These are phyloP conservation scores for Ophiostoma quercus DNA, from an alignment of 2,329 filamentous ascomycete genomes.

Conservation along the genomic window DNA sequence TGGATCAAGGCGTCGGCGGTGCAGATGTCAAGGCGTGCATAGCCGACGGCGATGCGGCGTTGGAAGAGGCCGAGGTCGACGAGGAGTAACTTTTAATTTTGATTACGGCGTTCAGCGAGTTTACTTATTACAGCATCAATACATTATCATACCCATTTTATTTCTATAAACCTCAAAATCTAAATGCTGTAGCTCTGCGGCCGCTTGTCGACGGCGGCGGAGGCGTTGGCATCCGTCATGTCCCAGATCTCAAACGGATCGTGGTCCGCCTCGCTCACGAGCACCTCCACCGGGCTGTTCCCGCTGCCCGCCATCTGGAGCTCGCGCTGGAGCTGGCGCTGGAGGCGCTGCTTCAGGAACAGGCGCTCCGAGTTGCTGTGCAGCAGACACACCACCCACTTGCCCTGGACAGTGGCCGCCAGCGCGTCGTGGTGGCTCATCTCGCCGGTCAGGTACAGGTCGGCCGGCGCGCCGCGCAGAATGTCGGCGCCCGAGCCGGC, in stretches of 20 bases:
- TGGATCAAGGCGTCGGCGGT: slow-evolving; percentile 50
- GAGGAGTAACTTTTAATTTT: neutral
- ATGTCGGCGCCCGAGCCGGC: slow-evolving; percentile 81
- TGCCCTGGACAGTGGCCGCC: slow-evolving; percentile 75
- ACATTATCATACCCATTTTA: neutral
- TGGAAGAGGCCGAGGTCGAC: slow-evolving; percentile 17
- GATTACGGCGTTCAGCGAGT: neutral
- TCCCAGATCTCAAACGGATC: slow-evolving; percentile 82
- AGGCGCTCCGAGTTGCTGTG: slow-evolving; percentile 90
- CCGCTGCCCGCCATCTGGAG: slow-evolving; percentile 40
- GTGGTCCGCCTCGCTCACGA: slow-evolving; percentile 71
- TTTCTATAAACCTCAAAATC: too few relatives aligned
- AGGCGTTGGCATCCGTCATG: slow-evolving; percentile 25
- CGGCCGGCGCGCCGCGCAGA: slow-evolving; percentile 60
- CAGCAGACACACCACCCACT: slow-evolving; percentile 77
- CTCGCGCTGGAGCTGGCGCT: slow-evolving; percentile 55
- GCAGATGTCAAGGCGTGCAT: slow-evolving; percentile 49
- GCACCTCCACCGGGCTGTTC: slow-evolving; percentile 39
- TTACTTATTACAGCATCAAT: neutral
- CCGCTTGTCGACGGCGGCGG: neutral
- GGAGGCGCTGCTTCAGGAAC: slow-evolving; percentile 69
- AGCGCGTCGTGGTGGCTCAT: slow-evolving; percentile 90
- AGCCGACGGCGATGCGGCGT: slow-evolving; percentile 49
- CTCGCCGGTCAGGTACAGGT: slow-evolving; percentile 80
- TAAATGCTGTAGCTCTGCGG: slow-evolving; percentile 8